A percentile compares a stretch with the other conserved stretches of the same genome.
Evolutionary conservation across 2,329 filamentous ascomycete genomes (phyloP).

Genomic region (Botrytis elliptica): DNA sequence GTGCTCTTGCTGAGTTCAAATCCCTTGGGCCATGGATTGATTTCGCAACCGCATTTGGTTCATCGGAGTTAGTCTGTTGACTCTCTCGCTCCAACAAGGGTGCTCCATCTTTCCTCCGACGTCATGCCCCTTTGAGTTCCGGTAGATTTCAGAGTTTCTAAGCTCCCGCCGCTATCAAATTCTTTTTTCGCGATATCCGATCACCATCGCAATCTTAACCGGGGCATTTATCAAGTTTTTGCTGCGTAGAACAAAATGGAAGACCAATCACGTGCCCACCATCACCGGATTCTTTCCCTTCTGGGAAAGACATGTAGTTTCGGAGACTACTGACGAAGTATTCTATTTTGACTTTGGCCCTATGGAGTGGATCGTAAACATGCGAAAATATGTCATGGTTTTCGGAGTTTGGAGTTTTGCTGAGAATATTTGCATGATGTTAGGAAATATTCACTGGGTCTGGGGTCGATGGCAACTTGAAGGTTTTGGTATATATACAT

Average conservation of each 20-base stretch:
- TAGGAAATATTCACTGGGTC: constrained; percentile 2
- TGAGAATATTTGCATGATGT: constrained; percentile 6
- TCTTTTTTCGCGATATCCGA: not conserved
- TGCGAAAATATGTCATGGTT: constrained; percentile 4
- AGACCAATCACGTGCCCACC: not conserved
- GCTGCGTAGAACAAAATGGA: not conserved
- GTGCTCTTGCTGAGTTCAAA: not conserved
- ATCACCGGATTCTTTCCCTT: not conserved
- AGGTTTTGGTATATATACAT: constrained; percentile 13
- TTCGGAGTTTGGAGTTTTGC: constrained; percentile 5
- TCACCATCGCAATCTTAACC: not conserved
- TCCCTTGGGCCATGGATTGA: not conserved
- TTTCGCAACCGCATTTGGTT: not conserved
- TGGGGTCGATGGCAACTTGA: not conserved
- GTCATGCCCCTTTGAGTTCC: constrained; percentile 9
- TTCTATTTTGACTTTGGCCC: not conserved
- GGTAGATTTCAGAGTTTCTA: not conserved
- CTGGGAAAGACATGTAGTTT: not conserved
- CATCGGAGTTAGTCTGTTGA: constrained; percentile 3
- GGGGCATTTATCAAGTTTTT: not conserved
- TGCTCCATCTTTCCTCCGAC: not conserved
- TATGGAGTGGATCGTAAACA: constrained; percentile 8
- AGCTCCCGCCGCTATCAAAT: constrained; percentile 1
- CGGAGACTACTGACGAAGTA: not conserved
- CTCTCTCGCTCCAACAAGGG: not conserved